These are phyloP conservation scores for Pleurotus djamor DNA, from an alignment of 768 basidiomycete species.

Conservation along the genomic window DNA sequence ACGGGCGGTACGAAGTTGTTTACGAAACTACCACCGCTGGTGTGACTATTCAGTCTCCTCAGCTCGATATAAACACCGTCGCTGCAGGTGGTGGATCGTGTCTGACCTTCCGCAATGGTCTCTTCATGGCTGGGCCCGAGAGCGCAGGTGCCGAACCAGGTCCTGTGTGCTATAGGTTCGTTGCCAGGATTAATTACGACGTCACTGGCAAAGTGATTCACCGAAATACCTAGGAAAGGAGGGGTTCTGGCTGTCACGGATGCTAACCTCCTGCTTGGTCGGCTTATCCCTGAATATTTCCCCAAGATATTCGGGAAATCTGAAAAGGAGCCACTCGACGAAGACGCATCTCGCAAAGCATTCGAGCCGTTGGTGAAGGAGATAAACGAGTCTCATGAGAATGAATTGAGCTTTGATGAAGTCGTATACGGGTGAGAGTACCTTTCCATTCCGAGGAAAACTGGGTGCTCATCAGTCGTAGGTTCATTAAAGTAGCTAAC, in stretches of 20 bases:
- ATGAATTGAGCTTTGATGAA: slow-evolving; percentile 70
- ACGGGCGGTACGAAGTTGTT: slow-evolving; percentile 87
- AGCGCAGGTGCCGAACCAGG: slow-evolving; percentile 95
- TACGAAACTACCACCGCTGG: slow-evolving; percentile 97
- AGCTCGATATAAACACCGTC: slow-evolving; percentile 94
- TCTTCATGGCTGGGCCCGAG: slow-evolving; percentile 90
- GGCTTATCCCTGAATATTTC: slow-evolving; percentile 88
- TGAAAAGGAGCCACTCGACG: slow-evolving; percentile 83
- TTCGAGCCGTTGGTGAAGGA: slow-evolving; percentile 69
- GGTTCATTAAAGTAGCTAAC: slow-evolving; percentile 95
- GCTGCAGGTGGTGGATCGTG: slow-evolving; percentile 95
- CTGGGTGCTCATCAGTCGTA: slow-evolving; percentile 20
- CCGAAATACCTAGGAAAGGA: slow-evolving; percentile 58
- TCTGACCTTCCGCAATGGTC: slow-evolving; percentile 83
- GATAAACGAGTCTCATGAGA: slow-evolving; percentile 66
- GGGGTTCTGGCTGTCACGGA: slow-evolving; percentile 92
- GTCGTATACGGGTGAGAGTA: slow-evolving; percentile 78
- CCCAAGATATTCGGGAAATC: slow-evolving; percentile 93
- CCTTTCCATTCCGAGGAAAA: background rate
- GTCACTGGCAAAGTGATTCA: background rate
- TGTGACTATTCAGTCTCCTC: slow-evolving; percentile 88
- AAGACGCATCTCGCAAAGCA: slow-evolving; percentile 60
- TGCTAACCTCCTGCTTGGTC: slow-evolving; percentile 87
- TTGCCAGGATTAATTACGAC: background rate
- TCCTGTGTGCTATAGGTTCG: slow-evolving; percentile 85